Percentiles rank a stretch among this genome's conserved stretches.
Conservation (phyloP, 192 early-diverging fungal genomes). For the Umbelopsis sp. region DNA sequence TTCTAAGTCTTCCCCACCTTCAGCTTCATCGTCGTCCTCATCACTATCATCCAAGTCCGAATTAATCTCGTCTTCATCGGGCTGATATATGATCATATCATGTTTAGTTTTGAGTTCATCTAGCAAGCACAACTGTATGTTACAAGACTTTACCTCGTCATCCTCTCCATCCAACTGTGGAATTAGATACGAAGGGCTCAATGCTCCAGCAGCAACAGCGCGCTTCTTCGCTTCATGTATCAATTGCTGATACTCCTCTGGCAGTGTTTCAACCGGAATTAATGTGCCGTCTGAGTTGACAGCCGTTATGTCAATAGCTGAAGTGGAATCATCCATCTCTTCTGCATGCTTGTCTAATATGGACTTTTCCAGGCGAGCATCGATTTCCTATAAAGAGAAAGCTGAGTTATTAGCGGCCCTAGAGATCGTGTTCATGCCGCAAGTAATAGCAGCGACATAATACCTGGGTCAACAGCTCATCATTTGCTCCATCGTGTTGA, state of each 20-base stretch:
- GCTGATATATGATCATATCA: neutral
- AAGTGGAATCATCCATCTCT: conserved; percentile 41
- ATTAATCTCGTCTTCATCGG: conserved; percentile 65
- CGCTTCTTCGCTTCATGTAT: conserved; percentile 27
- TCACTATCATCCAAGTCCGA: conserved; percentile 72
- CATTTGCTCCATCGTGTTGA: conserved; percentile 62
- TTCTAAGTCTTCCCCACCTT: conserved; percentile 64
- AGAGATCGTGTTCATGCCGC: no score
- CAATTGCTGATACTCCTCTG: conserved; percentile 30
- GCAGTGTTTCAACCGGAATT: conserved; percentile 24
- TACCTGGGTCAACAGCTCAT: conserved; percentile 33
- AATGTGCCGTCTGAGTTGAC: conserved; percentile 12
- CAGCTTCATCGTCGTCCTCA: conserved; percentile 62
- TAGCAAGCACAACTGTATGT: no score
- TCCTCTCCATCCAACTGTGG: conserved; percentile 41
- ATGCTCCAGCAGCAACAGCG: conserved; percentile 32
- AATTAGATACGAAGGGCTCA: conserved; percentile 22
- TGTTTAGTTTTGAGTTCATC: no score
- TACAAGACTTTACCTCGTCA: conserved; percentile 28
- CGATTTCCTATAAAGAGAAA: conserved; percentile 46
- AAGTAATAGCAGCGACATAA: neutral
- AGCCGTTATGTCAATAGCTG: conserved; percentile 34
- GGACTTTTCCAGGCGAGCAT: conserved; percentile 55
- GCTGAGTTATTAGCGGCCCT: neutral
- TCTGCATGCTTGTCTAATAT: conserved; percentile 43